Conservation (phyloP, 306 rosid genomes). For the Prinsepia uniflora region DNA sequence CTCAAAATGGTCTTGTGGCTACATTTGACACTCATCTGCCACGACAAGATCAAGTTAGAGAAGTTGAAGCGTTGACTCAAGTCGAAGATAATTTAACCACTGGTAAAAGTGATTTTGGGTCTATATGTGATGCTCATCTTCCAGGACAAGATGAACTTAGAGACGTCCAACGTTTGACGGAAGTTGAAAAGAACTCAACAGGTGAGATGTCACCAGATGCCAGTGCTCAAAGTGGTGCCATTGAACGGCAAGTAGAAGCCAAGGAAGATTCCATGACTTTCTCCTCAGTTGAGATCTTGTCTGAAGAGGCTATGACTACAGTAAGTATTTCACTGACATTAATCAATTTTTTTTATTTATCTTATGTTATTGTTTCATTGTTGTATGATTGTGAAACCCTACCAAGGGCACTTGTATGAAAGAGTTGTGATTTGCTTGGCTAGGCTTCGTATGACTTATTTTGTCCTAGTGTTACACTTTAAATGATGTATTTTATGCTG, state of each 20-base stretch:
- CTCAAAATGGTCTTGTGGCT: constrained; percentile 15
- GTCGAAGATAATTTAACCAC: constrained; percentile 19
- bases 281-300: constrained; percentile 19
- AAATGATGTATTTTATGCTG: not conserved
- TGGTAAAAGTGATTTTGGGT: constrained; percentile 14
- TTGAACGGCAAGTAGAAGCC: constrained; percentile 31
- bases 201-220: constrained; percentile 21
- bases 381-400: not conserved
- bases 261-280: constrained; percentile 17
- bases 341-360: not conserved
- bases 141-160: constrained; percentile 10
- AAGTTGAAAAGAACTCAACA: constrained; percentile 16
- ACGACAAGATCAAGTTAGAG: constrained; percentile 12
- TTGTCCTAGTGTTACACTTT: not conserved
- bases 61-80: constrained; percentile 15
- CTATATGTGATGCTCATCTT: constrained; percentile 9
- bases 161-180: constrained; percentile 11
- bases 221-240: not conserved
- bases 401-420: no score
- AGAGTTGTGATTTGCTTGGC: not conserved
- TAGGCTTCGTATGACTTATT: not conserved
- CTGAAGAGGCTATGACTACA: constrained; percentile 31
- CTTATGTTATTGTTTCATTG: not conserved
- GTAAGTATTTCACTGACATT: constrained; percentile 32
- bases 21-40: constrained; percentile 7